Percentiles rank a stretch among this genome's conserved stretches.
These are phyloP conservation scores for Cordyceps militaris DNA, from an alignment of 2,329 filamentous ascomycete genomes.

Conservation along the genomic window DNA sequence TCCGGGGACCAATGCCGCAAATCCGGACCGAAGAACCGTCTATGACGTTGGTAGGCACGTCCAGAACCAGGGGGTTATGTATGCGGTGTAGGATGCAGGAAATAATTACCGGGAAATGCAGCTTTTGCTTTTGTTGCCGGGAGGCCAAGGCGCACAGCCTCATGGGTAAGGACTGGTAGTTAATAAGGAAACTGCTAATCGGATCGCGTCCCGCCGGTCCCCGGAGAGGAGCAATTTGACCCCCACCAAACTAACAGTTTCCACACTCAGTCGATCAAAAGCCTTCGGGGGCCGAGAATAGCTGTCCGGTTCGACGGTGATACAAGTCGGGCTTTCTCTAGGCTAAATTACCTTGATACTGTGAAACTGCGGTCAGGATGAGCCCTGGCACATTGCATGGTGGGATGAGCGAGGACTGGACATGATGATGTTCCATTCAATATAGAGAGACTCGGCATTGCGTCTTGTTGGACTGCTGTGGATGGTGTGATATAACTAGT, in stretches of 20 bases:
- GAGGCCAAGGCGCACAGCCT: neutral
- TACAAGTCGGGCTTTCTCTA: neutral
- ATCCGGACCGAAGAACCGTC: constrained; percentile 12
- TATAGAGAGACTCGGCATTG: neutral
- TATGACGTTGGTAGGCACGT: constrained; percentile 1
- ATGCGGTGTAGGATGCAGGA: neutral
- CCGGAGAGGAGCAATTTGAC: constrained; percentile 7
- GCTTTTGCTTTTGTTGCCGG: neutral
- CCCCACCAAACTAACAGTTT: constrained; percentile 2
- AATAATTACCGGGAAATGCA: neutral
- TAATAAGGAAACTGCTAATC: constrained; percentile 5
- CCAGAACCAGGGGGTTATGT: neutral
- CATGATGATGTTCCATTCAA: neutral
- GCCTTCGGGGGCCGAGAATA: neutral
- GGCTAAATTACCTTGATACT: neutral
- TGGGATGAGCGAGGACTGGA: neutral
- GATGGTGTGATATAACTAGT: too few relatives aligned
- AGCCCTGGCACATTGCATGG: neutral
- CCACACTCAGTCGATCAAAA: neutral
- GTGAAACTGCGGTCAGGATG: neutral
- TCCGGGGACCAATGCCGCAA: neutral
- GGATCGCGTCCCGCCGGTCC: constrained; percentile 7
- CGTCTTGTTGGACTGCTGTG: too few relatives aligned
- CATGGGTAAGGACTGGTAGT: neutral
- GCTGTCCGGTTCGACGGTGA: neutral